phyloP scores from a whole-genome alignment of 139 green algal genomes.

The Pycnococcus provasolii region DNA sequence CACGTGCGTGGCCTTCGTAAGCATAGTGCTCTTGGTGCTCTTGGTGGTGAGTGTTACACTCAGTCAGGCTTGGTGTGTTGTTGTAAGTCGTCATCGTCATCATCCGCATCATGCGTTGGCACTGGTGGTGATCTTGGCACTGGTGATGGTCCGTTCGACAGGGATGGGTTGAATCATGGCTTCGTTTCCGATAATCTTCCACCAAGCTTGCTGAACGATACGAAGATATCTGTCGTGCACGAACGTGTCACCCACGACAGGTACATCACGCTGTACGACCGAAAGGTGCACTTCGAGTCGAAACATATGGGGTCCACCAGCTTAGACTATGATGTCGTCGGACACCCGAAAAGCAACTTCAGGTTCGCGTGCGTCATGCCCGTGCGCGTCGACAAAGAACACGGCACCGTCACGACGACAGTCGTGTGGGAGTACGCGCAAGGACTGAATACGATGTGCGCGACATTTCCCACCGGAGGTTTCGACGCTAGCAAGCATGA shows the following conservation, averaged over 20 bases:
- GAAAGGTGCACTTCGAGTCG: slow-evolving; percentile 5
- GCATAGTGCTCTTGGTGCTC: too few relatives aligned
- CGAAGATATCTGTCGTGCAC: background rate
- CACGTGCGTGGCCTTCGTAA: too few relatives aligned
- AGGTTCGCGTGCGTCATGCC: slow-evolving; percentile 5
- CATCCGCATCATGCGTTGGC: too few relatives aligned
- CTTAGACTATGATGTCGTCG: slow-evolving; percentile 17
- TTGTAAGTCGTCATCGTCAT: too few relatives aligned
- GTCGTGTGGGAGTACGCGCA: slow-evolving; percentile 8
- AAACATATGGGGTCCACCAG: background rate
- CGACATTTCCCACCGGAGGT: slow-evolving; percentile 1
- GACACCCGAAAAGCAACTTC: background rate
- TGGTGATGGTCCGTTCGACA: too few relatives aligned
- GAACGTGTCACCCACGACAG: background rate
- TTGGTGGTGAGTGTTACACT: too few relatives aligned
- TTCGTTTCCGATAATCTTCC: too few relatives aligned
- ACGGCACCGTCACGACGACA: background rate
- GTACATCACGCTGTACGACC: slow-evolving; percentile 16
- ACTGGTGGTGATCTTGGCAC: too few relatives aligned
- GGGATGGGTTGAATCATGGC: too few relatives aligned
- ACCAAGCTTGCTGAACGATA: too few relatives aligned
- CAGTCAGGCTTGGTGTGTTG: too few relatives aligned
- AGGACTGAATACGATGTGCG: background rate
- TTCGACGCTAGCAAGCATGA: slow-evolving; percentile 6
- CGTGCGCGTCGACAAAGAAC: background rate